Base-by-base conservation (phyloP, 805 yeast species). In the Groenewaldozyma tartarivorans region DNA sequence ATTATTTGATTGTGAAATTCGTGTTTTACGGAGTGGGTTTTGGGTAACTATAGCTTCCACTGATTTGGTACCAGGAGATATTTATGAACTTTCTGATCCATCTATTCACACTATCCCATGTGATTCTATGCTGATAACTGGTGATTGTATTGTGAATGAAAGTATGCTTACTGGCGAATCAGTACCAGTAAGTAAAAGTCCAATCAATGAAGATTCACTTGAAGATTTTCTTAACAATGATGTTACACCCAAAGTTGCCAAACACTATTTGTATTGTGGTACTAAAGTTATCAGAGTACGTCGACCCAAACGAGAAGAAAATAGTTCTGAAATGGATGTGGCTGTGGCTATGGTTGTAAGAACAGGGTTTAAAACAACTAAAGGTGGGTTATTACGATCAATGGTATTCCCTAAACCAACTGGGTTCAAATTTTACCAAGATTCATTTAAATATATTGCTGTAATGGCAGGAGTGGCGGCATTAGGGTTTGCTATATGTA, bases 161-260 rank as follows among this genome's bases (percentile, higher is more conserved):
- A 83, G 96, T 4, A 92, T 92, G 95, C 69, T 92, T 17, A 92
- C 99, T 0, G 99, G 99, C 31, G 99, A 92, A 59, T 86, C 96
- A 39, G 96, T 92, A 1, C 98, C 99, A 0, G 95, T 92, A 2
- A 75, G 96, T 0, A 92, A 92, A 58, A 47, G 68, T 7, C 72
- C 83, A 1, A 85, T 92, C 1, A 63, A 70, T 1, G 69, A 72
- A 13, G 87, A 79, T 5, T 68, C 79, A 0, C 72, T 86, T 31
- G 62, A 62, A n/a, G 65, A 66, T 17, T 58, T 84, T 37, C 66
- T 75, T 2, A 75, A 79, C 46, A 63, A 63, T 19, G 67, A 72
- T 47, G 74, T 82, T 11, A 71, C 84, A 5, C 70, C 79, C 11
- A 62, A 67, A n/a, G 65, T 88, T 40, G 75, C 94, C 1, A 79